phyloP scores from a whole-genome alignment of 257 asterid species.

The Phtheirospermum japonicum region DNA sequence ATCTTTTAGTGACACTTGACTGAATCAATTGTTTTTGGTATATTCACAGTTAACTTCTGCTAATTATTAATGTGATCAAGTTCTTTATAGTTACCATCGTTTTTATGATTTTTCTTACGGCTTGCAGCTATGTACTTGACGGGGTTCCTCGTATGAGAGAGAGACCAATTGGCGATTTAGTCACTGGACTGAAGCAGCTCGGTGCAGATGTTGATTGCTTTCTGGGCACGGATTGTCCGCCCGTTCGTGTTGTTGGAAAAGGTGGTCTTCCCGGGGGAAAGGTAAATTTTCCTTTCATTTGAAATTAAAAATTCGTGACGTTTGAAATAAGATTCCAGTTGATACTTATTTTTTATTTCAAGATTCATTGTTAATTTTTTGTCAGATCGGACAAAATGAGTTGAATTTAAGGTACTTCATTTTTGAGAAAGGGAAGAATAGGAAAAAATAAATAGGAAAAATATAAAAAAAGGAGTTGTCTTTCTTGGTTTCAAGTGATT shows the following conservation, averaged over 20 bases:
- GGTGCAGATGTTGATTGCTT: constrained; percentile 87
- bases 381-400: neutral
- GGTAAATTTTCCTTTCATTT: constrained; percentile 40
- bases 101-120: constrained; percentile 9
- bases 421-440: neutral
- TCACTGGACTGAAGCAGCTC: constrained; percentile 92
- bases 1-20: neutral
- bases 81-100: constrained; percentile 4
- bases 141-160: constrained; percentile 99
- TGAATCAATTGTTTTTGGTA: constrained; percentile 13
- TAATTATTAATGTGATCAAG: constrained; percentile 6
- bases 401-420: constrained; percentile 2
- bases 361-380: neutral
- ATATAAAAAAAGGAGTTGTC: neutral
- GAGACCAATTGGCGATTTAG: constrained; percentile 98
- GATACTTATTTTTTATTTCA: constrained; percentile 1
- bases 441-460: no score
- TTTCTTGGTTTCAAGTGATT: constrained; percentile 14
- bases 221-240: constrained; percentile 92
- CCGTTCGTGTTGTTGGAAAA: constrained; percentile 86
- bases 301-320: neutral
- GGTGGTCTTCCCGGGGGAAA: constrained; percentile 98
- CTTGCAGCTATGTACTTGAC: constrained; percentile 85
- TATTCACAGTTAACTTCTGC: constrained; percentile 12
- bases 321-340: constrained; percentile 15